Evolutionary conservation across 2,329 filamentous ascomycete genomes (phyloP), one percentile per base, ranked within the genome.

Genomic region (Cadophora gregata): DNA sequence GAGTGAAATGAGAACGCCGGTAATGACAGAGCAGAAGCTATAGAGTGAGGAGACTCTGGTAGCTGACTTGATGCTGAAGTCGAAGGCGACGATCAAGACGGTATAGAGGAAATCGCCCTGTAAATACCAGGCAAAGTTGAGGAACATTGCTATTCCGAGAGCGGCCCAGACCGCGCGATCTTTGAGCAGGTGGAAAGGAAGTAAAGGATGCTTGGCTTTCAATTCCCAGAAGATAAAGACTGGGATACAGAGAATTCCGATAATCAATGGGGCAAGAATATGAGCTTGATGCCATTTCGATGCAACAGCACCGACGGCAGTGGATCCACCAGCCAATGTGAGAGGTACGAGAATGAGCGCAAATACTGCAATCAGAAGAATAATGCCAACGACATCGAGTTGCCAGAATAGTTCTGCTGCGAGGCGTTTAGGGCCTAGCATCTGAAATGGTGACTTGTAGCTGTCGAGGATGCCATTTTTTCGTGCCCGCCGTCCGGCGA

Each of bases 221-320:
- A 48, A 73, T 74, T 91, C 87, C 88, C 89, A 91, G 67, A 84
- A 81, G 3, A 88, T 77, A 70, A 91, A 91, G 0, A 77, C 77
- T 14, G 80, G 76, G 2, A 91, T 83, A 1, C 90, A 73, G 0
- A 84, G 64, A 4, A 88, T 72, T 1, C 89, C 88, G 10, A 90
- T 76, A 27, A 89, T 80, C 21, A 91, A 80, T 42, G 91, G 78
- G 0, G 83, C 86, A 16, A 91, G 83, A 5, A 91, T 86, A 70
- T 89, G 88, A 4, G 83, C 79, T 0, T 85, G 85, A 45, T 79
- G 81, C 88, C 88, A 91, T 60, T 83, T 79, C 1, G 79, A 76
- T 1, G 75, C 73, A 1, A 78, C 78, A 1, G 84, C 83, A 0
- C 84, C 83, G 0, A 86, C 86, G 25, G 24, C 58, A 48, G 58